Base-by-base conservation (phyloP, 176 grass and related monocot species). In the Phyllostachys edulis region DNA sequence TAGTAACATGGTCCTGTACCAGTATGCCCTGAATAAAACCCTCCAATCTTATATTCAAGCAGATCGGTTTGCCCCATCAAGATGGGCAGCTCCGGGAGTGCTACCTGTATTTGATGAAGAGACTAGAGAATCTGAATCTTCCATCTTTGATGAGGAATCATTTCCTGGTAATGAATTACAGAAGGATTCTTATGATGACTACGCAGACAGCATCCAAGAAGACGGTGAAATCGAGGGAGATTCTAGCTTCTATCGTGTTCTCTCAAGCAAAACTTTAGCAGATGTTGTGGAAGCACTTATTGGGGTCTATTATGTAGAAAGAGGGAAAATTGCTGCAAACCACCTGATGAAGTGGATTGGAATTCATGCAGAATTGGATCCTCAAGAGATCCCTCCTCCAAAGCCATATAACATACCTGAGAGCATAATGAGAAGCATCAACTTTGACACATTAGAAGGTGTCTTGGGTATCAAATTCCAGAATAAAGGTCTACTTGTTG, bases 31-130 rank as follows among this genome's bases (percentile, higher is more conserved):
- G 45, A 88, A 91, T 83, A 99, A 94, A 80, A 77, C 73, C 60
- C 96, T 99, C 76, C 96, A 99, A 82, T 96, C 93, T n/a, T 99
- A 96, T 82, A 94, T 99, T 62, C 96, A 99, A 85, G 93, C 96
- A 46, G 96, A 99, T 73, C 89, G 96, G 39, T 99, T 99, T 87
- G 91, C 96, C 85, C 96, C 96, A 85, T 99, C 96, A 45, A 91
- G 96, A 78, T 99, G 96, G 96, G 91, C 96, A 77, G 96, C 96
- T 73, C 96, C 96, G 2, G 96, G 96, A 61, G 96, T 99, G 42
- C 90, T 92, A 23, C 96, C 96, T 79, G 96, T 99, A 63, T 99
- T 99, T 87, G 96, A 96, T 81, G 93, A 96, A 80, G 96, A 99
- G 71, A 90, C 73, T 13, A 92, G 82, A 84, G 96, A 99, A 89